Evolutionary conservation across 495 filamentous ascomycete species (phyloP), one percentile per base, ranked within the genome.

Genomic region (Penicillium diatomitis): DNA sequence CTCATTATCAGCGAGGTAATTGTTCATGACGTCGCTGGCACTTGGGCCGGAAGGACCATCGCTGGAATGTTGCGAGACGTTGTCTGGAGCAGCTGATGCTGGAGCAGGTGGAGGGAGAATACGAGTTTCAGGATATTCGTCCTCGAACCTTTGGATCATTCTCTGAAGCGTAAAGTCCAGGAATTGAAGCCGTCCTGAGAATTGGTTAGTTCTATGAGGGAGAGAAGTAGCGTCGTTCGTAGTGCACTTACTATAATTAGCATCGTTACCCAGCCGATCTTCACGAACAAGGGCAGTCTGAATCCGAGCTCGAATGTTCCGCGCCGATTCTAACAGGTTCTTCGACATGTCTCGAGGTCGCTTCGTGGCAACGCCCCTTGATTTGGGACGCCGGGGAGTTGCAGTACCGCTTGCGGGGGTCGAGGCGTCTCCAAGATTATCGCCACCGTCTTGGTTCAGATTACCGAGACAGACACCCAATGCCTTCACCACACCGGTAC

Each of bases 81-180:
- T 63, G n/a, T 72, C 69, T 5, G 55, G 59, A 5, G 47, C 46
- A 32, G 50, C 20, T 8, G 57, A 58, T 10, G 50, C 4, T 6
- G 62, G 49, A n/a, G 61, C 46, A 12, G 53, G 27, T 36, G 50
- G 63, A 10, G 68, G 51, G 8, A 41, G 31, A 9, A 90, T 65
- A 9, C 88, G 81, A 2, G 85, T 91, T 60, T 97, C 92, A 8
- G 92, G 92, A 58, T 88, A 98, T 66, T 96, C 90, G 57, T 91
- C 83, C 61, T 97, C 92, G 53, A 98, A 98, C 12, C 92, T 87
- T 58, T 86, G 80, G 60, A 97, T 96, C 70, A 98, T 95, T 52
- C 81, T 80, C 52, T 87, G 78, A 5, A 98, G 78, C 2, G 92
- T 97, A 44, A 85, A 75, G 57, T 96, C 90, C 31, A 98, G 79